Evolutionary conservation across 1,139 yeast genomes (phyloP).

Genomic region (Geotrichum citri-aurantii): DNA sequence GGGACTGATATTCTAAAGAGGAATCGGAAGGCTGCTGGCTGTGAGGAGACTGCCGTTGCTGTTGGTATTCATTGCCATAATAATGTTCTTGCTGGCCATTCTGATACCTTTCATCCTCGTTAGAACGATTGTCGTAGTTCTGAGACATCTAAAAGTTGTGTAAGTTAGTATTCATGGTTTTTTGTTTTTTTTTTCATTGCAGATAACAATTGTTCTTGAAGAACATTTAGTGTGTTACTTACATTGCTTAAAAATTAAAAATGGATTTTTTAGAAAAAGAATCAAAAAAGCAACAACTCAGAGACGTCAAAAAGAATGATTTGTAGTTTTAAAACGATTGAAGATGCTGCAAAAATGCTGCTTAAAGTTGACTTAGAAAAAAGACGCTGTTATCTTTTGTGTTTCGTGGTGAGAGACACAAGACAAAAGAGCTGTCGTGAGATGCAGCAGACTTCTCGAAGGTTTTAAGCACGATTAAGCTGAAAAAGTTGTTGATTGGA

Average conservation of each 20-base stretch:
- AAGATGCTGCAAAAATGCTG: background rate
- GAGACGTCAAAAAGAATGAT: background rate
- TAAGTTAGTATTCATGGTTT: background rate
- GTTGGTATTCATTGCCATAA: constrained; percentile 15
- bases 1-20: constrained; percentile 22
- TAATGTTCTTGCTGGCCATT: constrained; percentile 6
- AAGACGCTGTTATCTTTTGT: background rate
- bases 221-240: background rate
- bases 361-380: background rate
- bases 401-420: background rate
- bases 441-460: background rate
- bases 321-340: background rate
- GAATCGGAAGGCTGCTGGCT: constrained; percentile 29
- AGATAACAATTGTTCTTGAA: background rate
- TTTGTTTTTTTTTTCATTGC: background rate
- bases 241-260: background rate
- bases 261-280: background rate
- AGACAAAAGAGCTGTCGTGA: background rate
- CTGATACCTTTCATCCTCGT: constrained; percentile 10
- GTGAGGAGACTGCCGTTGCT: constrained; percentile 34
- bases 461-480: background rate
- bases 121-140: constrained; percentile 4
- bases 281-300: background rate
- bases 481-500: background rate
- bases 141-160: constrained; percentile 14